Conservation (phyloP, 2,329 filamentous ascomycete genomes). For the Fusarium poae region DNA sequence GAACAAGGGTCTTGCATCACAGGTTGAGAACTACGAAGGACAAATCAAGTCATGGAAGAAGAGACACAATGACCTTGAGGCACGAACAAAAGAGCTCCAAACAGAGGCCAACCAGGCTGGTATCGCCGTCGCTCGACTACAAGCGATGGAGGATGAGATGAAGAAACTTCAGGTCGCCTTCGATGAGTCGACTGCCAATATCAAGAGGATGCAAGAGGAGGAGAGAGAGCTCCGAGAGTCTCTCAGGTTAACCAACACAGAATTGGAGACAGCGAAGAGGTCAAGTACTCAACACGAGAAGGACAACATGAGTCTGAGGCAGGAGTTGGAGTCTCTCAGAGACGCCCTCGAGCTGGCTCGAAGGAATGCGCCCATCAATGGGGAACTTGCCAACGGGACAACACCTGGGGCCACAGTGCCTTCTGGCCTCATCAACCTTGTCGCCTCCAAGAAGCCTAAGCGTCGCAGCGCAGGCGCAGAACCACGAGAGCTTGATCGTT, state of each 20-base stretch:
- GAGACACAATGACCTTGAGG: constrained; percentile 89
- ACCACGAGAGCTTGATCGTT: constrained; percentile 85
- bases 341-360: constrained; percentile 92
- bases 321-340: constrained; percentile 90
- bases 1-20: constrained; percentile 88
- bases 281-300: constrained; percentile 81
- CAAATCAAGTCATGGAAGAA: constrained; percentile 98
- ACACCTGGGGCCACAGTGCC: constrained; percentile 64
- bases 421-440: constrained; percentile 92
- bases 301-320: constrained; percentile 86
- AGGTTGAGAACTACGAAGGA: constrained; percentile 95
- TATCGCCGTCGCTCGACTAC: constrained; percentile 90
- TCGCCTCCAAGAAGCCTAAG: constrained; percentile 97
- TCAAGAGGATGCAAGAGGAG: constrained; percentile 95
- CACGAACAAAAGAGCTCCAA: constrained; percentile 92
- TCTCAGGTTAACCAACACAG: constrained; percentile 80
- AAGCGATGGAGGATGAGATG: constrained; percentile 96
- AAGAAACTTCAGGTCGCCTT: constrained; percentile 88
- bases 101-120: constrained; percentile 97
- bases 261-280: constrained; percentile 83
- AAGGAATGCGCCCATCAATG: constrained; percentile 80
- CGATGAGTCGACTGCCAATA: constrained; percentile 89
- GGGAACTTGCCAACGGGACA: constrained; percentile 61
- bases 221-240: constrained; percentile 88
- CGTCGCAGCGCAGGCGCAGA: constrained; percentile 91